Percentiles rank a stretch among this genome's conserved stretches.
These are phyloP conservation scores for Rubia tinctorum DNA, from an alignment of 305 asterid species.

Conservation along the genomic window DNA sequence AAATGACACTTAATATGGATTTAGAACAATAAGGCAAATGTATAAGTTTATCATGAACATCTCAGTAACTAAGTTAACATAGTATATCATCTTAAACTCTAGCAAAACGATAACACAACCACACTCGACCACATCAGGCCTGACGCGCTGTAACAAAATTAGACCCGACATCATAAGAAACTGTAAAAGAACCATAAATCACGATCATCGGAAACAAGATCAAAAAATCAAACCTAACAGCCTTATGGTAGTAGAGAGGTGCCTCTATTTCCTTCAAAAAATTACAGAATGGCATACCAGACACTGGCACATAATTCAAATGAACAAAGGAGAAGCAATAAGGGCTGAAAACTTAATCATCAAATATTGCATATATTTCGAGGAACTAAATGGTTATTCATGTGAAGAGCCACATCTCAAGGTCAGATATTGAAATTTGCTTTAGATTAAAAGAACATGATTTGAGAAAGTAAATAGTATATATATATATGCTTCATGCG, in stretches of 20 bases:
- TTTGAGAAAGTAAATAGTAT: neutral
- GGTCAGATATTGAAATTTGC: too few relatives aligned
- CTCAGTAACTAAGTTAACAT: neutral
- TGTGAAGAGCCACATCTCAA: too few relatives aligned
- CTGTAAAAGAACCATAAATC: neutral
- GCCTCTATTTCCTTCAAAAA: too few relatives aligned
- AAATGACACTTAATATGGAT: neutral
- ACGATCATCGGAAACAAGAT: neutral
- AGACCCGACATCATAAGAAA: neutral
- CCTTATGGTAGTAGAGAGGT: constrained; percentile 72
- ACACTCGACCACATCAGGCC: constrained; percentile 79
- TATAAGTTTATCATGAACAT: neutral
- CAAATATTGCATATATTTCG: too few relatives aligned
- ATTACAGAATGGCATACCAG: too few relatives aligned
- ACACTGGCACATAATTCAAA: too few relatives aligned
- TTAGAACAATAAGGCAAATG: neutral
- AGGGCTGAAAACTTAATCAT: too few relatives aligned
- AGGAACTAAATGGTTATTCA: too few relatives aligned
- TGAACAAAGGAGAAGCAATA: too few relatives aligned
- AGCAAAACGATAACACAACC: constrained; percentile 81
- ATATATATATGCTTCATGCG: constrained; percentile 8
- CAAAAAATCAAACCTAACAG: constrained; percentile 60
- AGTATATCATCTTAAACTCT: constrained; percentile 52
- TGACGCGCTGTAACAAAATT: constrained; percentile 47
- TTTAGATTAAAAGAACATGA: neutral